phyloP scores from a whole-genome alignment of 2,329 filamentous ascomycete species.

The Nectriaceae sp. region DNA sequence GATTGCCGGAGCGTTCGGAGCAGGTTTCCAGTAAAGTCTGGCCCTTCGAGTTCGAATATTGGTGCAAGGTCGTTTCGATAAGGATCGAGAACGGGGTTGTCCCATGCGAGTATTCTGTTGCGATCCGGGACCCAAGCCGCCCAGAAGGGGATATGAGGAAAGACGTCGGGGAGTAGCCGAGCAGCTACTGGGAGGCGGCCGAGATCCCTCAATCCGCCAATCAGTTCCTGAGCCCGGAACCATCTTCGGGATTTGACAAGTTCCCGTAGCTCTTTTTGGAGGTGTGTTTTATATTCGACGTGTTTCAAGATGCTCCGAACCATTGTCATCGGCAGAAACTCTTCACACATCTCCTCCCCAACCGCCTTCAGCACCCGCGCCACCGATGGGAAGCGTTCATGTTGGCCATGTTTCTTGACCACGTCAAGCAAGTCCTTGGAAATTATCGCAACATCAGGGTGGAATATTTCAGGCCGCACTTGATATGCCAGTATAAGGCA shows the following conservation, averaged over 20 bases:
- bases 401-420: conserved; percentile 1
- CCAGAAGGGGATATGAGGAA: conserved; percentile 9
- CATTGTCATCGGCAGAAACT: conserved; percentile 8
- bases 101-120: conserved; percentile 10
- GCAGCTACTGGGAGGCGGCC: not conserved
- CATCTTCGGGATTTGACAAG: conserved; percentile 3
- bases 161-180: conserved; percentile 4
- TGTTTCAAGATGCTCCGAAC: conserved; percentile 6
- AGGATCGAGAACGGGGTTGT: conserved; percentile 1
- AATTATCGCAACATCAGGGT: not conserved
- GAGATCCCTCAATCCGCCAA: conserved; percentile 4
- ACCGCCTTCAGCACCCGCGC: conserved; percentile 5
- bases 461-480: conserved; percentile 2
- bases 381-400: conserved; percentile 5
- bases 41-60: conserved; percentile 12
- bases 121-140: conserved; percentile 8
- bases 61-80: not conserved
- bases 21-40: conserved; percentile 10
- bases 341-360: conserved; percentile 6
- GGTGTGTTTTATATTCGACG: conserved; percentile 6
- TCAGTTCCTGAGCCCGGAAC: conserved; percentile 6
- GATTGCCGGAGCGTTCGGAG: conserved; percentile 9
- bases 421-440: conserved; percentile 9
- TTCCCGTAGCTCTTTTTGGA: conserved; percentile 4
- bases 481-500: conserved; percentile 8